Percentiles rank a stretch among this genome's conserved stretches.
Conservation (phyloP, 1,139 yeast species). For the Debaryomycetaceae sp. region DNA sequence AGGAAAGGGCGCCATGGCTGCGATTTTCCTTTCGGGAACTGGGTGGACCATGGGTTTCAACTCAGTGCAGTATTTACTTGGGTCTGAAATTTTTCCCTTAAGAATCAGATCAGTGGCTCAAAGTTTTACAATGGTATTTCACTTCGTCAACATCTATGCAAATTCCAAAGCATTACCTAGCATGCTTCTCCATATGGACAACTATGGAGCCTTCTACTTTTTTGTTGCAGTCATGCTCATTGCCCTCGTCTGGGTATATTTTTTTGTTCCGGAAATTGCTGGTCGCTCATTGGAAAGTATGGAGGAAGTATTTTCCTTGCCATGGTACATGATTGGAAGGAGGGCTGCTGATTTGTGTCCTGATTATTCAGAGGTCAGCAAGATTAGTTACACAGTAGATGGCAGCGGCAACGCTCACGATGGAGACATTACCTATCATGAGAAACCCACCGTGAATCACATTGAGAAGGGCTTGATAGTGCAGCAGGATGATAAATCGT, state of each 20-base stretch:
- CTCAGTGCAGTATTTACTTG: slow-evolving; percentile 53
- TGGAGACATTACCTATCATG: slow-evolving; percentile 13
- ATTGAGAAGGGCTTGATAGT: too few relatives aligned
- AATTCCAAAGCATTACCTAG: slow-evolving; percentile 55
- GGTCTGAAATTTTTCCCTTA: slow-evolving; percentile 57
- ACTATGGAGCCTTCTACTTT: slow-evolving; percentile 53
- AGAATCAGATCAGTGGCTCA: slow-evolving; percentile 52
- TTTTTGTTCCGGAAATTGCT: slow-evolving; percentile 50
- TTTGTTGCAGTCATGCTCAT: slow-evolving; percentile 42
- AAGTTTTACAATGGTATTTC: slow-evolving; percentile 52
- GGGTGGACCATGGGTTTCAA: slow-evolving; percentile 68
- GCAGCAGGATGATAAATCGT: too few relatives aligned
- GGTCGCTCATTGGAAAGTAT: slow-evolving; percentile 54
- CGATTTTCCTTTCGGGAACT: slow-evolving; percentile 48
- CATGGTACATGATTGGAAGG: slow-evolving; percentile 57
- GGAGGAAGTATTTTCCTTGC: slow-evolving; percentile 54
- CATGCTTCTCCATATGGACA: slow-evolving; percentile 44
- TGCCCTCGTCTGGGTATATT: slow-evolving; percentile 47
- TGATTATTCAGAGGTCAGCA: slow-evolving; percentile 45
- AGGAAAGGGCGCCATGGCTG: slow-evolving; percentile 48
- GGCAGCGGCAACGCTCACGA: slow-evolving; percentile 15
- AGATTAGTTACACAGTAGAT: slow-evolving; percentile 16
- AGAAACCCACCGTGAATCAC: too few relatives aligned
- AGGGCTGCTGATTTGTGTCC: slow-evolving; percentile 49
- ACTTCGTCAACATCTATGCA: slow-evolving; percentile 57